Percentiles rank a stretch among this genome's conserved stretches.
phyloP scores from a whole-genome alignment of 179 eudicot genomes.

The Beta corolliflora region DNA sequence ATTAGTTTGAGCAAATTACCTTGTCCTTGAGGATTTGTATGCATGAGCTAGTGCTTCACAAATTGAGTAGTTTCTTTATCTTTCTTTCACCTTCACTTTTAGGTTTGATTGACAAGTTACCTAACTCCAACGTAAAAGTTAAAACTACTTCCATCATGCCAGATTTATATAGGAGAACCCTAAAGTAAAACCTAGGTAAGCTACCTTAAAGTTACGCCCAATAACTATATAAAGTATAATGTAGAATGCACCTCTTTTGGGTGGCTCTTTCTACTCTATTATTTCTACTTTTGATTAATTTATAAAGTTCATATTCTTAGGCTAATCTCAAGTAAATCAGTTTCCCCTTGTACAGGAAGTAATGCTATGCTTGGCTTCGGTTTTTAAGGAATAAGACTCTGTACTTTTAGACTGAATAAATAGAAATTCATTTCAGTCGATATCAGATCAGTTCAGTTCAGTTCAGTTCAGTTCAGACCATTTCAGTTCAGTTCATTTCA shows the following conservation, averaged over 20 bases:
- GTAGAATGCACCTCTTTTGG: not conserved
- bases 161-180: slow-evolving; percentile 12
- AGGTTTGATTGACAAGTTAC: slow-evolving; percentile 32
- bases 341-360: not conserved
- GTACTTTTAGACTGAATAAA: too few species aligned
- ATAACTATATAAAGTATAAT: slow-evolving; percentile 17
- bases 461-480: too few species aligned
- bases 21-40: not conserved
- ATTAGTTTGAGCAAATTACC: too few species aligned
- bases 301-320: not conserved
- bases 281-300: not conserved
- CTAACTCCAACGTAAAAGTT: slow-evolving; percentile 27
- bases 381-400: too few species aligned
- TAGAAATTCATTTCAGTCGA: too few species aligned
- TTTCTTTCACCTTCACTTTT: slow-evolving; percentile 2
- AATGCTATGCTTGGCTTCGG: too few species aligned
- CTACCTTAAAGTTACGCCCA: slow-evolving; percentile 31
- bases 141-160: slow-evolving; percentile 28
- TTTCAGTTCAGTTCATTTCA: too few species aligned
- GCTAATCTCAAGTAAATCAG: not conserved
- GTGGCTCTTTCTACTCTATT: not conserved
- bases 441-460: too few species aligned
- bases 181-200: slow-evolving; percentile 13
- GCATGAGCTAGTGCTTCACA: not conserved
- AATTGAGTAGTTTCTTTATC: not conserved